Conservation (phyloP, 805 yeast species). For the Saccharomycopsis fermentans region DNA sequence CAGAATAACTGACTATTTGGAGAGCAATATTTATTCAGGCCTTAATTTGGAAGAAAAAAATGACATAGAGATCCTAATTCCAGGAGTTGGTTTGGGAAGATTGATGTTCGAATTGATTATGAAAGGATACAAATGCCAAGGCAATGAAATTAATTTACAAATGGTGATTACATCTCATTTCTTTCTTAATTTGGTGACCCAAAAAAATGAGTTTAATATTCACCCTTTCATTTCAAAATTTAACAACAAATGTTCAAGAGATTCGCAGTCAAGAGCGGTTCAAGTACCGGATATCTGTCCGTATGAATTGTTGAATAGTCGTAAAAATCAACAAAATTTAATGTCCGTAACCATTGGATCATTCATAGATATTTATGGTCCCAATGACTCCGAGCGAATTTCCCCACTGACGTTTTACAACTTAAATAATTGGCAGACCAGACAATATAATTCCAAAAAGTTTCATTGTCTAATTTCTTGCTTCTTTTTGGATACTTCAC, state of each 20-base stretch:
- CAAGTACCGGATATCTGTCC: constrained; percentile 46
- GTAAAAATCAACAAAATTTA: constrained; percentile 35
- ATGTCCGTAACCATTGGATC: constrained; percentile 72
- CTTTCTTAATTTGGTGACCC: constrained; percentile 31
- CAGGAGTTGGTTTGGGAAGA: constrained; percentile 59
- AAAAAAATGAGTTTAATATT: constrained; percentile 25
- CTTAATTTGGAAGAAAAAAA: constrained; percentile 25
- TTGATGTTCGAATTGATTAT: constrained; percentile 44
- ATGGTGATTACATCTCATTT: constrained; percentile 50
- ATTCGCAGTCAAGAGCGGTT: constrained; percentile 40
- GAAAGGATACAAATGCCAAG: constrained; percentile 52
- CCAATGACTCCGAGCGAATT: constrained; percentile 23
- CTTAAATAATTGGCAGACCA: not conserved
- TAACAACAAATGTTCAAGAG: constrained; percentile 36
- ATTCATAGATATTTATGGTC: constrained; percentile 58
- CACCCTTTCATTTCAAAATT: constrained; percentile 48
- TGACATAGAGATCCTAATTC: constrained; percentile 38
- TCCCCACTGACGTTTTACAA: constrained; percentile 2
- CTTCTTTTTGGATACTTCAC: constrained; percentile 56
- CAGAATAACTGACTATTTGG: constrained; percentile 26
- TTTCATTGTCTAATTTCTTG: constrained; percentile 44
- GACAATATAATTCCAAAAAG: constrained; percentile 24
- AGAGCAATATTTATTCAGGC: constrained; percentile 32
- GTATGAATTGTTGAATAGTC: constrained; percentile 25
- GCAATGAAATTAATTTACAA: constrained; percentile 57